Evolutionary conservation across 352 stramenopile species (phyloP).

Genomic region (Aphanomyces cochlioides): DNA sequence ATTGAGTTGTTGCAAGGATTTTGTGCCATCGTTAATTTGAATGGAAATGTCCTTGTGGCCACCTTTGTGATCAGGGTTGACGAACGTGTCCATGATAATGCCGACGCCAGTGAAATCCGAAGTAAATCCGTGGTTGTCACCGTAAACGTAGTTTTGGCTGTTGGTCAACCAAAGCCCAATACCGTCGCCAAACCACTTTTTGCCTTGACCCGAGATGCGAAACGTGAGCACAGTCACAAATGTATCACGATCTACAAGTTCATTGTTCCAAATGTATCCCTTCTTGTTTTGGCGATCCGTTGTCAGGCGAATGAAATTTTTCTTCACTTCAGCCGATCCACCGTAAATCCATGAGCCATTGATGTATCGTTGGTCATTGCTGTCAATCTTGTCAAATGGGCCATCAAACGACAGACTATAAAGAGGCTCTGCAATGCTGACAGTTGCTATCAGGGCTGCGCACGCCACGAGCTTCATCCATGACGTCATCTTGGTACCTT

Average conservation of each 20-base stretch:
- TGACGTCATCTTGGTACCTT: too few relatives aligned
- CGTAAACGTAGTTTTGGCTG: constrained; percentile 46
- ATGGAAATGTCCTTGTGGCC: constrained; percentile 80
- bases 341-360: constrained; percentile 50
- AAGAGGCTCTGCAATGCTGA: constrained; percentile 40
- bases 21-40: constrained; percentile 71
- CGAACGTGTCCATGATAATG: constrained; percentile 74
- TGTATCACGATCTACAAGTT: constrained; percentile 44
- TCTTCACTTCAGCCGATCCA: constrained; percentile 68
- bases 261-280: constrained; percentile 66
- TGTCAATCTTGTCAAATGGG: constrained; percentile 59
- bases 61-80: constrained; percentile 70
- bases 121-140: constrained; percentile 72
- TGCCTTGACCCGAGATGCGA: constrained; percentile 69
- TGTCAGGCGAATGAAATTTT: constrained; percentile 79
- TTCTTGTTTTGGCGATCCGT: constrained; percentile 77
- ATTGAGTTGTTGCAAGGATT: constrained; percentile 62
- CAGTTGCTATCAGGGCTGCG: too few relatives aligned
- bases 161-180: constrained; percentile 73
- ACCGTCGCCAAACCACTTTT: constrained; percentile 77
- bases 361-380: constrained; percentile 53
- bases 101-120: constrained; percentile 67
- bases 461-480: too few relatives aligned
- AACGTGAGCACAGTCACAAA: constrained; percentile 61
- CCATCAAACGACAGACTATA: constrained; percentile 61